Conservation (phyloP, 768 basidiomycete genomes). For the Mycena pura region DNA sequence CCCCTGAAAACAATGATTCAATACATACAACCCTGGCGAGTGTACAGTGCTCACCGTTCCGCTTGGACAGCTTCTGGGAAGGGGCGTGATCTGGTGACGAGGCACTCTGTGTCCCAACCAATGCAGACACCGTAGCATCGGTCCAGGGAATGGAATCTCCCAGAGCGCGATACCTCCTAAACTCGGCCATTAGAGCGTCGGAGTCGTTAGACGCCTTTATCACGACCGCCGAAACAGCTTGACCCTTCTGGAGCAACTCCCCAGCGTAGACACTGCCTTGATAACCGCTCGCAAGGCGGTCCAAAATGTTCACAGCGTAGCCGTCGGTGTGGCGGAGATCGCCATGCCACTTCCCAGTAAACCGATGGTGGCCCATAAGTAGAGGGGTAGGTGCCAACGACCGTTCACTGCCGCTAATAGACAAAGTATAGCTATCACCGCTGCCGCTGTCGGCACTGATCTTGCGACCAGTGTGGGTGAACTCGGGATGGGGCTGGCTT, state of each 20-base stretch:
- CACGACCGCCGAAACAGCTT: neutral
- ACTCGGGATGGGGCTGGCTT: neutral
- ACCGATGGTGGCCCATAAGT: neutral
- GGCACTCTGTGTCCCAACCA: too few species aligned
- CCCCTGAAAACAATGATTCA: conserved; percentile 3
- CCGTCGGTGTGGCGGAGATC: neutral
- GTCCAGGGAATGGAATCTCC: neutral
- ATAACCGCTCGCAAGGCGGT: neutral
- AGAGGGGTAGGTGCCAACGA: too few species aligned
- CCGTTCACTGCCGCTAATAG: too few species aligned
- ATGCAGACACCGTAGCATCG: conserved; percentile 2
- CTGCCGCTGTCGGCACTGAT: neutral
- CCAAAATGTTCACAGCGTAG: neutral
- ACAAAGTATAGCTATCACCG: too few species aligned
- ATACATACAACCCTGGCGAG: neutral
- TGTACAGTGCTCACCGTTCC: conserved; percentile 2
- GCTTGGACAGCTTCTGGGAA: conserved; percentile 3
- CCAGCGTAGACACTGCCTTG: conserved; percentile 1
- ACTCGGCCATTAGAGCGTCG: neutral
- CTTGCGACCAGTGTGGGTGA: neutral
- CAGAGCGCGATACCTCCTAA: neutral
- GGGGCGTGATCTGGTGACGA: neutral
- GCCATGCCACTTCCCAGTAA: conserved; percentile 2
- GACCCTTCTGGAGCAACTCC: neutral
- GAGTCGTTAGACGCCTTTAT: neutral